Base-by-base conservation (phyloP, 345 rosid genomes). In the Aurinia saxatilis region DNA sequence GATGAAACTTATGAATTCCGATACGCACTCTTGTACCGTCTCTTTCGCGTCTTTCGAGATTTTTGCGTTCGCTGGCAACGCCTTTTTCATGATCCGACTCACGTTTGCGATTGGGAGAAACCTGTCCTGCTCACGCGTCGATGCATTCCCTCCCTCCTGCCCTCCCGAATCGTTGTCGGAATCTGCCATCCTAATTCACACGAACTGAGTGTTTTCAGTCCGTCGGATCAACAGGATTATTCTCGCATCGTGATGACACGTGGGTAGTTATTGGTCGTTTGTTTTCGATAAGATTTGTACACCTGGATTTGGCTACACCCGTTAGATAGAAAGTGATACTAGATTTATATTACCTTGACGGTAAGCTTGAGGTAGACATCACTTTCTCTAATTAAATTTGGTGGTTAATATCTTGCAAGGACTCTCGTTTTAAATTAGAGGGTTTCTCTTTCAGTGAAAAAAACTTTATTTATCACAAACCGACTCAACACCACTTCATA, bases 21-120 rank as follows among this genome's bases (percentile, higher is more conserved):
- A 85, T 16, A 85, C 88, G 59, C 91, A 85, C 80, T 85, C 91
- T 45, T 85, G 86, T 2, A 85, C 91, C 2, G 91, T 85, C 72
- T 85, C 91, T 55, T 85, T 85, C 0, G 91, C 91, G 76, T 82
- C 91, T 47, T 85, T 85, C 0, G 88, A 85, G 67, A 85, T 85
- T 71, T 85, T 85, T 1, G 88, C 91, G 77, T 85, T 85, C 6
- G 86, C 84, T 21, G 86, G 88, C 12, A 85, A 52, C 1, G 86
- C 91, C 52, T 85, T 85, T 71, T 85, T 85, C 91, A 85, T 85
- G 72, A 82, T 85, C 67, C 88, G 59, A 73, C 91, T 85, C 17
- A 82, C 91, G 77, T 85, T 85, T 1, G 88, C 88, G 3, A 85
- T 85, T 18, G 88, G 91, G 16, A 85, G 66, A 50, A 85, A 79